A percentile compares a stretch with the other conserved stretches of the same genome.
phyloP scores from a whole-genome alignment of 768 basidiomycete species.

The Lanmaoa rubissima region DNA sequence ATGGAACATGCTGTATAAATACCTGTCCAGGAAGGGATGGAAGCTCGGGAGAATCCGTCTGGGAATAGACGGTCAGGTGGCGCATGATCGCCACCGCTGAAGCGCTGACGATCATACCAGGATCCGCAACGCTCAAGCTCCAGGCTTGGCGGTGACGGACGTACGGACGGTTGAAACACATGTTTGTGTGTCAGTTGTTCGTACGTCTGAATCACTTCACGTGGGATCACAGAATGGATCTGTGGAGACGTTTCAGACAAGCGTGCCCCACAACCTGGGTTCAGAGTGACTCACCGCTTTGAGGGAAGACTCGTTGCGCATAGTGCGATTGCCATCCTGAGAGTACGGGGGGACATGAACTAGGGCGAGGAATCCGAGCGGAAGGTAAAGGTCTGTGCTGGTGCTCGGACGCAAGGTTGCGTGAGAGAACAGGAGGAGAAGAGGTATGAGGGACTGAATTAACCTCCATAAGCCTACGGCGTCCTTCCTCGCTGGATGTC shows the following conservation, averaged over 20 bases:
- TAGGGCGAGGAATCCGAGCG: too few species aligned
- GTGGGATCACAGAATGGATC: neutral
- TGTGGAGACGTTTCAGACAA: neutral
- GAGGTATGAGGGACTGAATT: neutral
- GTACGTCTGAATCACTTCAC: slow-evolving; percentile 13
- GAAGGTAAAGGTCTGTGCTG: too few species aligned
- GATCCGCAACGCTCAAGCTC: neutral
- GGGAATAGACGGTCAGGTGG: neutral
- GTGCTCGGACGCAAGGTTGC: too few species aligned
- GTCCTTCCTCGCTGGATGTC: neutral
- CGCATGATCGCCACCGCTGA: neutral
- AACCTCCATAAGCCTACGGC: neutral
- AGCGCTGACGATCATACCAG: neutral
- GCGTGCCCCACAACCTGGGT: too few species aligned
- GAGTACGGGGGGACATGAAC: too few species aligned
- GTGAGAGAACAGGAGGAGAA: too few species aligned
- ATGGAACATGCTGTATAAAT: too few species aligned
- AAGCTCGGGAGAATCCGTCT: neutral
- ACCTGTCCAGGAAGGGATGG: too few species aligned
- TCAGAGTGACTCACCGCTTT: too few species aligned
- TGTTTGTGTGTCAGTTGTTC: neutral
- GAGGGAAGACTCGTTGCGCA: too few species aligned
- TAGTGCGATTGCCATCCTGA: too few species aligned
- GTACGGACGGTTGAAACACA: slow-evolving; percentile 1
- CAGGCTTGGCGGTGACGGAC: slow-evolving; percentile 1